phyloP scores from a whole-genome alignment of 2,329 filamentous ascomycete species.

The Diaporthe destruens region DNA sequence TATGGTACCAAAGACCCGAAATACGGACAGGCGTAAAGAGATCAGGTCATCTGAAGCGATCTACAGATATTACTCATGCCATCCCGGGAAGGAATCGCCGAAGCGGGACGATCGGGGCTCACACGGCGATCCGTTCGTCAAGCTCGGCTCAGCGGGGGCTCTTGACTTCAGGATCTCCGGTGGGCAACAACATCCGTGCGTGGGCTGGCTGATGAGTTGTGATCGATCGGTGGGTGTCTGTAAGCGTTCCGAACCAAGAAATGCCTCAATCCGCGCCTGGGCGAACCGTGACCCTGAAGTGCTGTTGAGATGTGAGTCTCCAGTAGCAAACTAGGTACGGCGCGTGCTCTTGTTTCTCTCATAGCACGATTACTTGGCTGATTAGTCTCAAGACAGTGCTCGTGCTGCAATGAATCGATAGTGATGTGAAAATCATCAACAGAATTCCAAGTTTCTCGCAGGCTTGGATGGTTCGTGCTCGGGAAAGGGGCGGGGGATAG shows the following conservation, averaged over 20 bases:
- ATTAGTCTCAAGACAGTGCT: background rate
- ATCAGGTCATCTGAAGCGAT: slow-evolving; percentile 3
- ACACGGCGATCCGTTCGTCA: slow-evolving; percentile 1
- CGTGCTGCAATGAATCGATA: too few relatives aligned
- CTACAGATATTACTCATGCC: background rate
- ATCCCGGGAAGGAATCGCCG: background rate
- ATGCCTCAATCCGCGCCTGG: background rate
- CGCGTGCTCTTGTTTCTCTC: background rate
- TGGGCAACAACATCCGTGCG: background rate
- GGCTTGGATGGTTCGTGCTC: background rate
- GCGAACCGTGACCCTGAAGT: too few relatives aligned
- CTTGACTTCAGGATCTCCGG: background rate
- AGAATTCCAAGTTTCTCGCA: background rate
- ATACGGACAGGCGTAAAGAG: background rate
- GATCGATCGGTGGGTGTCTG: slow-evolving; percentile 1
- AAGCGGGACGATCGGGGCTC: background rate
- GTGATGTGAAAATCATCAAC: background rate
- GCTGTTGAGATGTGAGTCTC: background rate
- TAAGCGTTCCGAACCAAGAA: background rate
- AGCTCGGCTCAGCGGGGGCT: background rate
- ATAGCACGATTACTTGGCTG: background rate
- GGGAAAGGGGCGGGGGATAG: background rate
- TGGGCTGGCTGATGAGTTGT: background rate
- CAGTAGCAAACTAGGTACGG: background rate
- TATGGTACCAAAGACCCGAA: background rate